These are phyloP conservation scores for Lachancea meyersii DNA, from an alignment of 805 yeast species.

Conservation along the genomic window DNA sequence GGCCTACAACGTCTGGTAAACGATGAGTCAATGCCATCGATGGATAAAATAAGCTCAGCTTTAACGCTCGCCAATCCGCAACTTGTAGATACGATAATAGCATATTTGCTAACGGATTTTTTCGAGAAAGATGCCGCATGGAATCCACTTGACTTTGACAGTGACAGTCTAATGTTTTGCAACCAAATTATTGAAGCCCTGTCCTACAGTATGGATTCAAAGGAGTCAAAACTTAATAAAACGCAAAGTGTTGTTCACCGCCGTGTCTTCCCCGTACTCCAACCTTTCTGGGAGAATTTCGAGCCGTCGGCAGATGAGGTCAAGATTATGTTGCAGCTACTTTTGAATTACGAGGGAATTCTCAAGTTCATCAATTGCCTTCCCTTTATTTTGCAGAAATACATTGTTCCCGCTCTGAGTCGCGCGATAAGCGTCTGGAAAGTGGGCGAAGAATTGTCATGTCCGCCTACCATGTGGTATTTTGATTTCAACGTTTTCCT, in stretches of 20 bases:
- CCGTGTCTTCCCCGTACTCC: constrained; percentile 10
- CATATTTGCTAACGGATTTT: constrained; percentile 10
- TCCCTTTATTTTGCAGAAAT: constrained; percentile 26
- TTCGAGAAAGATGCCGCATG: constrained; percentile 5
- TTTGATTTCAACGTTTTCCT: constrained; percentile 16
- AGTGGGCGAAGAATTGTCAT: not conserved
- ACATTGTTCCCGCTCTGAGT: constrained; percentile 36
- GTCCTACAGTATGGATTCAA: constrained; percentile 19
- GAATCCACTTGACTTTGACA: constrained; percentile 11
- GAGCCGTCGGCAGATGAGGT: constrained; percentile 8
- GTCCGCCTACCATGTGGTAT: constrained; percentile 16
- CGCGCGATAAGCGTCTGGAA: constrained; percentile 36
- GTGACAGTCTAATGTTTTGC: constrained; percentile 5
- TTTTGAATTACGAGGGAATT: constrained; percentile 19
- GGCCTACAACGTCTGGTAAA: not conserved
- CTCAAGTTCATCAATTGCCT: constrained; percentile 18
- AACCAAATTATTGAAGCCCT: constrained; percentile 12
- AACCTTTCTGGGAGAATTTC: constrained; percentile 13
- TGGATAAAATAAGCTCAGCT: constrained; percentile 8
- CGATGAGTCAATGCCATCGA: not conserved
- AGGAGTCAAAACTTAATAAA: constrained; percentile 14
- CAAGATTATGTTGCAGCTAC: constrained; percentile 9
- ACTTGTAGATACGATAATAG: constrained; percentile 16
- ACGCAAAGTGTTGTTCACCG: constrained; percentile 23
- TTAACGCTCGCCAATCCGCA: constrained; percentile 16